Conservation (phyloP, 2,329 filamentous ascomycete genomes). For the Fusarium pseudograminearum region DNA sequence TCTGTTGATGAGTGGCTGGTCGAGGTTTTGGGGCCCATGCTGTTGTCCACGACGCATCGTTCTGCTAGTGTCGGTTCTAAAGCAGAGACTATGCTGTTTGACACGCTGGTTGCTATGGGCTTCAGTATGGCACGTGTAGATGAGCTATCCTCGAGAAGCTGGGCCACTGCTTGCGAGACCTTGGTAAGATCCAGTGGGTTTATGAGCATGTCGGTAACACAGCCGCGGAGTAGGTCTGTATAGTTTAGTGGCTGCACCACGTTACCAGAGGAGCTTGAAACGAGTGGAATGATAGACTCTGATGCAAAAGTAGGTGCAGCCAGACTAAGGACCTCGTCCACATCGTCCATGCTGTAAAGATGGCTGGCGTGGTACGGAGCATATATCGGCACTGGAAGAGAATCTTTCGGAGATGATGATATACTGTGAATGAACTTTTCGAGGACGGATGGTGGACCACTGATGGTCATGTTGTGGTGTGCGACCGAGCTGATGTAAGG, state of each 20-base stretch:
- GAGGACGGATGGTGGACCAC: slow-evolving; percentile 42
- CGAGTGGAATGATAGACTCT: neutral
- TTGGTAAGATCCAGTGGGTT: neutral
- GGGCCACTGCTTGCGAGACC: neutral
- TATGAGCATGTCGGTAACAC: slow-evolving; percentile 4
- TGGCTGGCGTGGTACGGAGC: slow-evolving; percentile 46
- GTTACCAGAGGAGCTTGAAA: neutral
- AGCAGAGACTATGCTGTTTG: slow-evolving; percentile 1
- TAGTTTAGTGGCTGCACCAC: neutral
- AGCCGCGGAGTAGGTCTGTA: neutral
- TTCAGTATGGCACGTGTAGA: neutral
- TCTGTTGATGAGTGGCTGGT: neutral
- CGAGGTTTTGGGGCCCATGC: neutral
- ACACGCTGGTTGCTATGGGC: neutral
- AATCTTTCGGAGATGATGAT: neutral
- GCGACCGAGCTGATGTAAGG: slow-evolving; percentile 46
- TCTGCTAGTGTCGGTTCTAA: slow-evolving; percentile 3
- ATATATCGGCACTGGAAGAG: slow-evolving; percentile 18
- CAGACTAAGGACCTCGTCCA: neutral
- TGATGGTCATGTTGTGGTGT: slow-evolving; percentile 41
- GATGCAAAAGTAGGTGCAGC: neutral
- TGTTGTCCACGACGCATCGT: slow-evolving; percentile 15
- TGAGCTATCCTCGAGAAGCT: neutral
- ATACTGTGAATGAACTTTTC: slow-evolving; percentile 37
- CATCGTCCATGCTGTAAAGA: slow-evolving; percentile 31